phyloP scores from a whole-genome alignment of 352 stramenopile genomes.

The Phytopythium sindhum region DNA sequence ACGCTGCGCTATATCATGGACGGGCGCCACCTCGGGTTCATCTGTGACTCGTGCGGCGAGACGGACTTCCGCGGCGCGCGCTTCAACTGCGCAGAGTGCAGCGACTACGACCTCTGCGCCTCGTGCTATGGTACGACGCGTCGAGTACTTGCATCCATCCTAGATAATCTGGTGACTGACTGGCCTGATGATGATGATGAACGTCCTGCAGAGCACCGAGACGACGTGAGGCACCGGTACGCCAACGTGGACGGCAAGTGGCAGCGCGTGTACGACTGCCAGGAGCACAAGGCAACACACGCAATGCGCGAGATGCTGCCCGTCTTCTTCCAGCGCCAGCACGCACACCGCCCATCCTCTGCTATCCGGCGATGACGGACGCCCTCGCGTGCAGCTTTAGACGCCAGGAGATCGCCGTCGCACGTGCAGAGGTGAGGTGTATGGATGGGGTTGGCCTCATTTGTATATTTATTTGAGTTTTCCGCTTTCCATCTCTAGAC shows the following conservation, averaged over 20 bases:
- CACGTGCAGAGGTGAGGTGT: not conserved
- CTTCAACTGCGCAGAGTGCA: constrained; percentile 76
- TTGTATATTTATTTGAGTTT: constrained; percentile 11
- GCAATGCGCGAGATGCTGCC: constrained; percentile 67
- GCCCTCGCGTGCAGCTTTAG: not conserved
- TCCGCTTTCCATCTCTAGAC: constrained; percentile 7
- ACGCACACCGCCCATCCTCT: not conserved
- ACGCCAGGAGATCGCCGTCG: not conserved
- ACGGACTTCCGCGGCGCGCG: constrained; percentile 73
- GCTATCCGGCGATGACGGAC: not conserved
- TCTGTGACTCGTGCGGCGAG: constrained; percentile 78
- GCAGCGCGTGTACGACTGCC: constrained; percentile 74
- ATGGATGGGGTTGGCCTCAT: not conserved
- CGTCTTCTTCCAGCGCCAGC: constrained; percentile 43
- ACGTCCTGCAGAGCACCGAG: constrained; percentile 34
- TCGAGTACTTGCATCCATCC: too few species aligned
- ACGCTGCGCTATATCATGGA: constrained; percentile 84
- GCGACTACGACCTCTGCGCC: constrained; percentile 72
- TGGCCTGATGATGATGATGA: not conserved
- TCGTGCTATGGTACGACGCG: constrained; percentile 46
- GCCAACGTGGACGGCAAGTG: constrained; percentile 81
- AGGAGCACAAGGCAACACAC: constrained; percentile 55
- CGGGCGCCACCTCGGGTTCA: constrained; percentile 74
- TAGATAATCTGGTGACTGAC: not conserved
- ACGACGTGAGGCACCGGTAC: constrained; percentile 68